Base-by-base conservation (phyloP, 176 grass and related monocot genomes). In the Phoenix roebelenii region DNA sequence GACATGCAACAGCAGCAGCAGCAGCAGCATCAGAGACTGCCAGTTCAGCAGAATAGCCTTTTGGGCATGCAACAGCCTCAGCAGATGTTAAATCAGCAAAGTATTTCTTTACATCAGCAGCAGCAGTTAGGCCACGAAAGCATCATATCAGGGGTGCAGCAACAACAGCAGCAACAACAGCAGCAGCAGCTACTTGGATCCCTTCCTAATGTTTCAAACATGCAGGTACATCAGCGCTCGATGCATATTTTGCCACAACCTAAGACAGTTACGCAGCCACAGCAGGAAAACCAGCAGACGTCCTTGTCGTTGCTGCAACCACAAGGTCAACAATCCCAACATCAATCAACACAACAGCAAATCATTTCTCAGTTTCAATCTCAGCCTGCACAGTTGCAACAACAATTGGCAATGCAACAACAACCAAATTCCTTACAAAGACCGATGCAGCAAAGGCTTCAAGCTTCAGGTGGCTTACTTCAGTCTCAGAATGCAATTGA, bases 21-120 rank as follows among this genome's bases (percentile, higher is more conserved):
- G 32, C 5, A 81, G 59, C 61, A 25, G 18, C 70, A 20, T 20
- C 20, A 82, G 68, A 74, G 83, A 65, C 39, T 97, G 62, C 75
- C 79, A 71, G 72, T 79, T 73, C 87, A 90, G 55, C 78, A 79
- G 59, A 90, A 82, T 79, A 82, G 57, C 79, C 68, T 90, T 76
- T 59, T 85, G 75, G 82, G 72, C 66, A 85, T 88, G 78, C 92
- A 91, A 53, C 86, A 90, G 56, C 49, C 74, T 54, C 82, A 84
- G 66, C 87, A 97, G 63, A 83, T 92, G 59, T 25, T 85, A 68
- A 90, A 88, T 68, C 92, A 82, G 81, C 81, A 90, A 39, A 67
- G 75, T 49, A 82, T 85, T 51, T 60, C 84, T 53, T 76, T 85
- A 35, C 78, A 90, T 56, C 87, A 90, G 68, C 52, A 69, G 44